Evolutionary conservation across 768 basidiomycete genomes (phyloP), one percentile per base, ranked within the genome.

Genomic region (Mycena maculata): DNA sequence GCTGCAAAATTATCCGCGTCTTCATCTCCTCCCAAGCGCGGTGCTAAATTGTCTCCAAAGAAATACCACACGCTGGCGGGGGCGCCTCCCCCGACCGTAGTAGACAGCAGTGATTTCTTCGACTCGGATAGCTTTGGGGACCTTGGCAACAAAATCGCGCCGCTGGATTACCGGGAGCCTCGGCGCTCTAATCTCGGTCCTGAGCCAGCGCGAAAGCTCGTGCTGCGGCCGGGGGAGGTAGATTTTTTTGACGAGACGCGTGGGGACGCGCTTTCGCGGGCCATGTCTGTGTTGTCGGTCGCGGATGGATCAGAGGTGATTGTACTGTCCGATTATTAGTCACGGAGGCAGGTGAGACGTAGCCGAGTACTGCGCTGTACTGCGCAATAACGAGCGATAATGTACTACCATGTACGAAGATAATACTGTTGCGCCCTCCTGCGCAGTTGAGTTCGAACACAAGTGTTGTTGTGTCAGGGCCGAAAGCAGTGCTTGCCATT

Each of bases 321-420:
- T 42, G 65, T 75, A 44, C 47, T 76, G 63, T 75, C 74, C 1
- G 73, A 76, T 48, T 74, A 71, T 30, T 59, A 15, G 13, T 13
- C 33, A 36, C n/a, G n/a, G n/a, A n/a, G n/a, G n/a, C n/a, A n/a
- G n/a, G n/a, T n/a, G n/a, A n/a, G n/a, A n/a, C n/a, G n/a, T n/a
- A n/a, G n/a, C n/a, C n/a, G n/a, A n/a, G n/a, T n/a, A 36, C 33
- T 36, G 33, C 33, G 13, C 33, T 36, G 13, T 36, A 36, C 33
- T 36, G 8, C 13, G 6, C 33, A 36, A 36, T 13, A n/a, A n/a
- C n/a, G n/a, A n/a, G n/a, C n/a, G n/a, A n/a, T n/a, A n/a, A n/a
- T n/a, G n/a, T n/a, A n/a, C n/a, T n/a, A n/a, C n/a, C n/a, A n/a
- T n/a, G n/a, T n/a, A n/a, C n/a, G n/a, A n/a, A n/a, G 2, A 23